These are phyloP conservation scores for Boletus rufocinnamomeus DNA, from an alignment of 768 basidiomycete species.

Conservation along the genomic window DNA sequence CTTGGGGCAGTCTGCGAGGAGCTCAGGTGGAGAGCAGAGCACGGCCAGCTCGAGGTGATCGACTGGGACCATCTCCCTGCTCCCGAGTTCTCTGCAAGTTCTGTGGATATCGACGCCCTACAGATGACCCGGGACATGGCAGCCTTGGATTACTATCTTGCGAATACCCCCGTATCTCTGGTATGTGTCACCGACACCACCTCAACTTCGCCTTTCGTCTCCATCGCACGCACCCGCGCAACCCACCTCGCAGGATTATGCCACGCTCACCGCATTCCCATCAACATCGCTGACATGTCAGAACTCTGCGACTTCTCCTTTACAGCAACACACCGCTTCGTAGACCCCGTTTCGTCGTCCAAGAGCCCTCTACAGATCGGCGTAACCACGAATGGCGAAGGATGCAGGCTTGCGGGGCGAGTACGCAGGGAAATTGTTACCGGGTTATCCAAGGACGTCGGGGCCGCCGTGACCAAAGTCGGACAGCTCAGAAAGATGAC, in stretches of 20 bases:
- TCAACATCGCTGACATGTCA: constrained; percentile 89
- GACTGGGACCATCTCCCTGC: constrained; percentile 51
- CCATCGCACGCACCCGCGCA: constrained; percentile 47
- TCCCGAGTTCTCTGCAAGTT: constrained; percentile 31
- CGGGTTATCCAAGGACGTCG: constrained; percentile 68
- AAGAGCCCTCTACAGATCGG: constrained; percentile 69
- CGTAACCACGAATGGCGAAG: constrained; percentile 89
- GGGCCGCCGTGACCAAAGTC: constrained; percentile 72
- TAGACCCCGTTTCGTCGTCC: constrained; percentile 45
- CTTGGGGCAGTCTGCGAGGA: constrained; percentile 62
- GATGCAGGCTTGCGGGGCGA: constrained; percentile 81
- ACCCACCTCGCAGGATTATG: constrained; percentile 58
- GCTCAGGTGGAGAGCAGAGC: constrained; percentile 59
- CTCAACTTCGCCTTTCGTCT: constrained; percentile 40
- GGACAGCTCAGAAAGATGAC: constrained; percentile 66
- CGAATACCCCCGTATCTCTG: constrained; percentile 41
- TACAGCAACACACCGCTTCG: constrained; percentile 81
- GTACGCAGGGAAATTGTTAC: constrained; percentile 82
- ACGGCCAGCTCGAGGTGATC: constrained; percentile 57
- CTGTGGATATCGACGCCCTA: neutral
- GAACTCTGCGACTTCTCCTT: constrained; percentile 89
- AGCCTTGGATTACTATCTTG: constrained; percentile 52
- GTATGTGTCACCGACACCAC: constrained; percentile 85
- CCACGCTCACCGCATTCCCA: constrained; percentile 58
- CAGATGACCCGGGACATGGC: constrained; percentile 40